Percentiles rank a stretch among this genome's conserved stretches.
phyloP scores from a whole-genome alignment of 257 asterid genomes.

The Solanum virginianum region DNA sequence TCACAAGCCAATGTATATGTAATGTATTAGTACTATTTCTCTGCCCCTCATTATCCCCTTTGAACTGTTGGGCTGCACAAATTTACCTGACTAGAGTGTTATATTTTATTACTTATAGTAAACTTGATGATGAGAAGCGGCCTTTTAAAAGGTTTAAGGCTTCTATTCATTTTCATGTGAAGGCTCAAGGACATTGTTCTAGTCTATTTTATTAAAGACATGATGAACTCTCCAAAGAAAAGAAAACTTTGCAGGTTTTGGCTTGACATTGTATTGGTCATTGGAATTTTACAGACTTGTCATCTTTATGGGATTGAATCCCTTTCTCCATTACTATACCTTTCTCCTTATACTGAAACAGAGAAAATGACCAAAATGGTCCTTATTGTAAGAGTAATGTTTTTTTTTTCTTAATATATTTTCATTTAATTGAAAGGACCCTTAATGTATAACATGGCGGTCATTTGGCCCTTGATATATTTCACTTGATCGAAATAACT shows the following conservation, averaged over 20 bases:
- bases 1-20: constrained; percentile 49
- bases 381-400: too few species aligned
- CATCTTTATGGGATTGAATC: not conserved
- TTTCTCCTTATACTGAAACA: not conserved
- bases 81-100: constrained; percentile 13
- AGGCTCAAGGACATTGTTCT: not conserved
- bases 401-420: too few species aligned
- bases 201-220: not conserved
- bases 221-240: not conserved
- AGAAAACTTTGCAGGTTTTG: not conserved
- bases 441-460: too few species aligned
- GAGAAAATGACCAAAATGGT: too few species aligned
- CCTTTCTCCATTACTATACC: not conserved
- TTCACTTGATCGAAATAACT: too few species aligned
- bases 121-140: constrained; percentile 5
- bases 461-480: too few species aligned
- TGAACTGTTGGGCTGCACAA: constrained; percentile 22
- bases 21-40: constrained; percentile 7
- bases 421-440: too few species aligned
- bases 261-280: not conserved
- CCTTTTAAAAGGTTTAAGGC: constrained; percentile 3
- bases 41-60: constrained; percentile 4
- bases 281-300: not conserved
- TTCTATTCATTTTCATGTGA: not conserved
- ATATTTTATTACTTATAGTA: not conserved